Base-by-base conservation (phyloP, 2,329 filamentous ascomycete species). In the Talaromyces sp. region DNA sequence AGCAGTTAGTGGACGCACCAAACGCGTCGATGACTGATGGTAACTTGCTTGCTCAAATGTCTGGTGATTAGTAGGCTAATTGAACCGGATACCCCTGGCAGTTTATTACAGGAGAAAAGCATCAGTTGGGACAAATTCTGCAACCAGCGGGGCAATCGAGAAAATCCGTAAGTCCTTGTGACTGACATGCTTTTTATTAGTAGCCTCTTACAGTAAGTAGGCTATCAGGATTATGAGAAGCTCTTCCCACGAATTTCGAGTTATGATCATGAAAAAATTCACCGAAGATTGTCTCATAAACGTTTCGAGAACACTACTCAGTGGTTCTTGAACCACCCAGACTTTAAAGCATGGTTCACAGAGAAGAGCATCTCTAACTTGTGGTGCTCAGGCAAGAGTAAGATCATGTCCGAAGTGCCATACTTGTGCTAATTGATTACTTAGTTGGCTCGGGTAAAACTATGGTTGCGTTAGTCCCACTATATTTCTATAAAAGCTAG, bases 341-440 rank as follows among this genome's bases (percentile, higher is more conserved):
- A 64, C 41, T 71, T 69, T 39, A 56, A 68, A 39, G 59, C 50
- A 5, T 71, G 70, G 70, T 62, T 71, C 13, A 59, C 13, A 1
- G 60, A 68, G 24, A 67, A 65, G 41, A 61, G 14, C 10, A 48
- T 62, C 11, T 61, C 66, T 13, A 60, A 52, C 61, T 43, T 71
- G 22, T 71, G 69, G 69, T 71, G 67, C 39, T 68, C 69, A 3
- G 69, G 70, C 39, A 68, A 66, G 27, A 71, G 70, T 71, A 69
- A 67, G 63, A 19, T 2, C 60, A n/a, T 19, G 11, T 35, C 33
- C 16, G 39, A 62, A 27, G 41, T 61, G 3, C 9, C 11, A 19
- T 61, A 27, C 31, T 31, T 10, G 45, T 35, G 35, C 16, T 56
- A n/a, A 33, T 62, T 2, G 11, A 27, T 41, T 60, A n/a, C 2